Conservation (phyloP, 176 grass and related monocot species). For the Zea luxurians region DNA sequence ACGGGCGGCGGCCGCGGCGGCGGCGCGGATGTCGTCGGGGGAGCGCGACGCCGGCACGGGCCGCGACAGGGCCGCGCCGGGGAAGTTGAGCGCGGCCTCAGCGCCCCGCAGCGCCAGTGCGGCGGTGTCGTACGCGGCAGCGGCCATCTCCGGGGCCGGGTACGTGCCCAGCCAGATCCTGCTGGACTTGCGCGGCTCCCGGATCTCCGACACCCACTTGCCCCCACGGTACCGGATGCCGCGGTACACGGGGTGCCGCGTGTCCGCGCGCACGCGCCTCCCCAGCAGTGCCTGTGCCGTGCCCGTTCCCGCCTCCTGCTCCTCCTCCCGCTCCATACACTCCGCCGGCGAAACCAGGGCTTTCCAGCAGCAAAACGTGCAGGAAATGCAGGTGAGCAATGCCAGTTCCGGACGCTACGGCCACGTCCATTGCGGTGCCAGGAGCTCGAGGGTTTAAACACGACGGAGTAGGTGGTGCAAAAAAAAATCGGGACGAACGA, state of each 20-base stretch:
- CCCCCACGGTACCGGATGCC: slow-evolving; percentile 64
- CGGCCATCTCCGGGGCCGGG: slow-evolving; percentile 75
- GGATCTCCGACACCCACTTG: slow-evolving; percentile 91
- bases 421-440: not conserved
- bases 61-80: slow-evolving; percentile 19
- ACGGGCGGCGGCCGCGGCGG: slow-evolving; percentile 23
- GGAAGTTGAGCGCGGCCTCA: slow-evolving; percentile 71
- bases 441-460: slow-evolving; percentile 41
- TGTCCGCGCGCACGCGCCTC: slow-evolving; percentile 47
- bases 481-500: slow-evolving; percentile 31
- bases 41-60: slow-evolving; percentile 42
- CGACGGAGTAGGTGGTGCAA: not conserved
- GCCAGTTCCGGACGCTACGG: not conserved
- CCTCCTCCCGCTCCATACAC: slow-evolving; percentile 31
- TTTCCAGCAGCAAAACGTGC: not conserved
- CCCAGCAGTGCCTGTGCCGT: not conserved
- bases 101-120: slow-evolving; percentile 66
- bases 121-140: slow-evolving; percentile 70
- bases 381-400: not conserved
- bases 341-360: not conserved
- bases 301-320: not conserved
- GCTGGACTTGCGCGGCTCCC: slow-evolving; percentile 62
- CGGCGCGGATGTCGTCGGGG: slow-evolving; percentile 53
- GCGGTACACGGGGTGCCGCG: slow-evolving; percentile 53
- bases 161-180: slow-evolving; percentile 90